Evolutionary conservation across 164 flowering plant species (phyloP).

Genomic region (Cinnamomum chago): DNA sequence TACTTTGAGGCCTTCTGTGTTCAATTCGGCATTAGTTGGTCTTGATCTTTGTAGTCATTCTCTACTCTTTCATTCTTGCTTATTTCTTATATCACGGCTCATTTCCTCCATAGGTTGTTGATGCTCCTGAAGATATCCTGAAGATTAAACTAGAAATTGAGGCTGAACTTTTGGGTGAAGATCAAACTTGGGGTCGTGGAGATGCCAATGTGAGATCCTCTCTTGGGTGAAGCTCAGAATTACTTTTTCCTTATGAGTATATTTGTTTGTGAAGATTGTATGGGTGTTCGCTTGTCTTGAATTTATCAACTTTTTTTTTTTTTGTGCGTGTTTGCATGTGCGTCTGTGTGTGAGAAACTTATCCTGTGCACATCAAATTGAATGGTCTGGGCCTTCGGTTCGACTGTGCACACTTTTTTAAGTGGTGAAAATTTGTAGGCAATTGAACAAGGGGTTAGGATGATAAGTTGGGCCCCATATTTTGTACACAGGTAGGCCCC

Average conservation of each 20-base stretch:
- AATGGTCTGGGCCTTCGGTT: too few relatives aligned
- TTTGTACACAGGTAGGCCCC: too few relatives aligned
- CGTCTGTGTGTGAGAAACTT: too few relatives aligned
- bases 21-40: neutral
- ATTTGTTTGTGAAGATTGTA: neutral
- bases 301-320: neutral
- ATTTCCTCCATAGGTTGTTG: slow-evolving; percentile 35
- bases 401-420: too few relatives aligned
- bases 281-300: too few relatives aligned
- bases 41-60: neutral
- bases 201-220: slow-evolving; percentile 54
- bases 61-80: too few relatives aligned
- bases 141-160: slow-evolving; percentile 73
- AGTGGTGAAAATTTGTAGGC: too few relatives aligned
- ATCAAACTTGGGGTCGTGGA: slow-evolving; percentile 66
- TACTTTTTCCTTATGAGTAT: neutral
- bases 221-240: neutral
- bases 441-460: too few relatives aligned
- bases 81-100: neutral
- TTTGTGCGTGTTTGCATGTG: neutral
- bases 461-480: too few relatives aligned
- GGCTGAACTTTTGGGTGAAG: slow-evolving; percentile 69
- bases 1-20: neutral
- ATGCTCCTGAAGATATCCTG: slow-evolving; percentile 57
- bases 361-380: too few relatives aligned